These are phyloP conservation scores for Sextonia rubra DNA, from an alignment of 164 flowering plant genomes.

Conservation along the genomic window DNA sequence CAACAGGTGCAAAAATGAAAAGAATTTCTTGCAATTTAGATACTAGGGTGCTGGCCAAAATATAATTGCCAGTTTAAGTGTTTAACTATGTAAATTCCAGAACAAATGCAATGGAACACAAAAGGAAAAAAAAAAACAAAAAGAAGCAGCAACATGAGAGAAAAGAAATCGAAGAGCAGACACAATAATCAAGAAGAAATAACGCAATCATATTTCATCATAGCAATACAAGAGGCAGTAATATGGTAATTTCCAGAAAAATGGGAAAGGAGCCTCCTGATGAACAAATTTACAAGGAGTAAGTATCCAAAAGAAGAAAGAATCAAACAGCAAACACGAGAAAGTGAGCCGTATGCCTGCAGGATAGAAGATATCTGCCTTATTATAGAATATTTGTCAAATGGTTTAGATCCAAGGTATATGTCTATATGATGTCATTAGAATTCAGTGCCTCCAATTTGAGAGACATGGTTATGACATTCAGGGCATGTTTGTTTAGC, in stretches of 20 bases:
- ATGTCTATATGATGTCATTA: neutral
- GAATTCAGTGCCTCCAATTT: neutral
- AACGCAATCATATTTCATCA: neutral
- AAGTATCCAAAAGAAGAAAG: neutral
- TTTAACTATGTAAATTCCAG: constrained; percentile 20
- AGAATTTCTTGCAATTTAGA: constrained; percentile 32
- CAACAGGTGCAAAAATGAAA: constrained; percentile 48
- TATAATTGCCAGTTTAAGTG: constrained; percentile 19
- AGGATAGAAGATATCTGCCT: neutral
- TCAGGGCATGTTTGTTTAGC: neutral
- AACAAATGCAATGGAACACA: constrained; percentile 13
- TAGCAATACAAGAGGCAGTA: neutral
- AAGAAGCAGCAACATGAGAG: constrained; percentile 21
- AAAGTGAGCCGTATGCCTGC: no score
- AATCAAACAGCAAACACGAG: neutral
- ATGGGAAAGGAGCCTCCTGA: neutral
- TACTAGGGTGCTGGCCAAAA: constrained; percentile 28
- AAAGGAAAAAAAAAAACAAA: constrained; percentile 13
- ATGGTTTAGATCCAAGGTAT: neutral
- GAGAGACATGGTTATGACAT: no score
- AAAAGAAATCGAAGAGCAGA: constrained; percentile 4
- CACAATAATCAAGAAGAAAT: neutral
- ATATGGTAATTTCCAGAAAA: neutral
- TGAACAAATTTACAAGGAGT: neutral
- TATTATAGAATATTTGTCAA: neutral